These are phyloP conservation scores for Bathelium albidoporum DNA, from an alignment of 495 filamentous ascomycete genomes.

Conservation along the genomic window DNA sequence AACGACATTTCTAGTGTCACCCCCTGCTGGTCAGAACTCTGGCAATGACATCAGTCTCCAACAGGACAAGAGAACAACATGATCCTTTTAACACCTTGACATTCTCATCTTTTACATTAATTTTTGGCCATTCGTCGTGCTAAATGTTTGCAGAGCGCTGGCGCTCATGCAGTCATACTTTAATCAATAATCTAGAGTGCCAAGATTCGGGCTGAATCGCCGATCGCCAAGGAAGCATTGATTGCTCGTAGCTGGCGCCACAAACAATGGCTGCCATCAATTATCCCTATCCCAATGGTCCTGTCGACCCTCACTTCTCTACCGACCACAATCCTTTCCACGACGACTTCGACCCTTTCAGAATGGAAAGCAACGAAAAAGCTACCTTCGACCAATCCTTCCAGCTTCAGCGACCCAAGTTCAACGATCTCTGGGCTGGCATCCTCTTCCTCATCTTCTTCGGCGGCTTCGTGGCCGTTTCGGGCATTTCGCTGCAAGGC, in stretches of 20 bases:
- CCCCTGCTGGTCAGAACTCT: too few relatives aligned
- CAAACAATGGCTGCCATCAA: background rate
- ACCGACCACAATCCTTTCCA: background rate
- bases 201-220: background rate
- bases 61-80: background rate
- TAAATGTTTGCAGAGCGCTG: background rate
- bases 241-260: background rate
- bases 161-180: background rate
- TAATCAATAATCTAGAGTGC: background rate
- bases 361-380: slow-evolving; percentile 31
- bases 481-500: slow-evolving; percentile 63
- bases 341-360: slow-evolving; percentile 10
- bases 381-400: slow-evolving; percentile 69
- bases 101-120: background rate
- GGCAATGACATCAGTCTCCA: background rate
- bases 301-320: background rate
- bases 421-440: slow-evolving; percentile 79
- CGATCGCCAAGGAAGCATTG: background rate
- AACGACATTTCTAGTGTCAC: too few relatives aligned
- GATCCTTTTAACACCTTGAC: background rate
- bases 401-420: slow-evolving; percentile 71
- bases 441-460: slow-evolving; percentile 65
- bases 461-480: slow-evolving; percentile 67
- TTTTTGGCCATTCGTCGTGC: background rate
- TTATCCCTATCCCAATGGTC: background rate